Evolutionary conservation across 192 early-diverging fungal genomes (phyloP).

Genomic region (Umbelopsis ramanniana): DNA sequence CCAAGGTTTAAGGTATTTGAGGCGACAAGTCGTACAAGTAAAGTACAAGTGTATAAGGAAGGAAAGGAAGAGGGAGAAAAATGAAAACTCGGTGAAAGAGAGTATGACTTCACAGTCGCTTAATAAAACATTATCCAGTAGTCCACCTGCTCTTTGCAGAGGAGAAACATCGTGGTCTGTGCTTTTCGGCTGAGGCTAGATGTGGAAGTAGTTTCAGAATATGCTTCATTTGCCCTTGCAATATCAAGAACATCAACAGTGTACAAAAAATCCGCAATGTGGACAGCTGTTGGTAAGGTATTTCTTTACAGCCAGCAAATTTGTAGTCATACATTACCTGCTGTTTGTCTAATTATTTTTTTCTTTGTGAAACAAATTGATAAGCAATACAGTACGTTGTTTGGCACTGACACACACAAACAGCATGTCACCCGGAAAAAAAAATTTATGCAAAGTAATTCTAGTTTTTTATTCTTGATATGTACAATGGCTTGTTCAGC

Average conservation of each 20-base stretch:
- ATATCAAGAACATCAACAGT: too few relatives aligned
- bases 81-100: background rate
- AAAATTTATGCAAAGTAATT: background rate
- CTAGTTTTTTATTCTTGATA: background rate
- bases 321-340: too few relatives aligned
- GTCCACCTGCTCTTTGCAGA: slow-evolving; percentile 1
- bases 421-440: background rate
- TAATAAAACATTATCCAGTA: background rate
- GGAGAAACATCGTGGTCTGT: background rate
- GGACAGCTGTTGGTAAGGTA: too few relatives aligned
- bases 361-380: background rate
- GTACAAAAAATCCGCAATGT: too few relatives aligned
- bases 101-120: background rate
- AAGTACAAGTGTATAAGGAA: background rate
- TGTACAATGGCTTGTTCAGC: background rate
- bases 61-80: background rate
- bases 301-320: too few relatives aligned
- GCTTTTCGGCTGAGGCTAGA: background rate
- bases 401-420: slow-evolving; percentile 5
- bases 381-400: background rate
- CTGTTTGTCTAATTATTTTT: too few relatives aligned
- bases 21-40: background rate
- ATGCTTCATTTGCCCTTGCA: too few relatives aligned
- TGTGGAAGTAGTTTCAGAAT: too few relatives aligned
- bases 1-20: background rate